Evolutionary conservation across 2,329 filamentous ascomycete species (phyloP), one percentile per base, ranked within the genome.

Genomic region (Xylaria sp.): DNA sequence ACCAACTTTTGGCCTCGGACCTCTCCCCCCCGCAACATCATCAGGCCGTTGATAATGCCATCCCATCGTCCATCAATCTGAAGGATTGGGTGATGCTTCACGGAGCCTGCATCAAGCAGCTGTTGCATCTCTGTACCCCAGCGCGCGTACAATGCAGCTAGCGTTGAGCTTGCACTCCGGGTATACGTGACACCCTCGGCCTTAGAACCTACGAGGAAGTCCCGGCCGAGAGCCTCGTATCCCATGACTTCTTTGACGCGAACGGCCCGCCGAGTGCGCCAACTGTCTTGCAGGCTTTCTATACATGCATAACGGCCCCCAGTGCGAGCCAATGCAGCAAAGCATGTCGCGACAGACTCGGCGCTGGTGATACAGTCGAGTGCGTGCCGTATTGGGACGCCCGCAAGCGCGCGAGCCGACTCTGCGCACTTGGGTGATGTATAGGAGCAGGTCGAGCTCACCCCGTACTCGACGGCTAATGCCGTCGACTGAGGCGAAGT

Each of bases 31-130:
- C 44, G 44, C 44, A 47, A 10, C 44, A 47, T 47, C 44, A 21
- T 10, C 44, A 47, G n/a, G 9, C 44, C 44, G 9, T 47, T 47
- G n/a, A 47, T 47, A 21, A 47, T 21, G 10, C 44, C 44, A 10
- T 47, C 44, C 44, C 44, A 47, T 47, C n/a, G 44, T 8, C 44
- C 44, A 6, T 47, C 44, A 47, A 47, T 47, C 44, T 47, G 44
- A 47, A 47, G 44, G 44, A 47, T 47, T 8, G 44, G 44, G n/a
- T 47, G 44, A 47, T 47, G 44, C 44, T 47, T 47, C n/a, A 47
- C 44, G 44, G 44, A 47, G 44, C 44, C 44, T 47, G 44, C 44
- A 47, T 47, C 44, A 47, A 47, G 44, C 44, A 47, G 44, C n/a
- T 8, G n/a, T 10, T 47, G 44, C 44, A 47, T 47, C 18, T 47